Percentiles rank a stretch among this genome's conserved stretches.
Conservation (phyloP, 148 eudicot genomes). For the Mesembryanthemum crystallinum region DNA sequence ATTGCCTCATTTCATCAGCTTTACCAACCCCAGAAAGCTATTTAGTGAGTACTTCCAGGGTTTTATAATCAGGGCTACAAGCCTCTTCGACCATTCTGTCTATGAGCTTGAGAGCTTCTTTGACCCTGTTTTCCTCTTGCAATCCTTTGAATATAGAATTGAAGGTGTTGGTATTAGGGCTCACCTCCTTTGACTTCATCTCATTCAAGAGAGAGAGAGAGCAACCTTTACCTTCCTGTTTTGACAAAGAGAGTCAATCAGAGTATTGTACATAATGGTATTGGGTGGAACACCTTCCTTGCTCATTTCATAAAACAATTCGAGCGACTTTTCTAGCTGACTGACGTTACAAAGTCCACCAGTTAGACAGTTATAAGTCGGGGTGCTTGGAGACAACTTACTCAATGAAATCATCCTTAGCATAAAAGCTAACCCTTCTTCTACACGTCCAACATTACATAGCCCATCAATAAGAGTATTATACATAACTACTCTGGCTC, state of each 20-base stretch:
- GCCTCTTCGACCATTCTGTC: slow-evolving; percentile 63
- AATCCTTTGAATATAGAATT: slow-evolving; percentile 73
- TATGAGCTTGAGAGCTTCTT: slow-evolving; percentile 64
- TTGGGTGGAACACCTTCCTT: slow-evolving; percentile 56
- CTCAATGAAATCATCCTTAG: slow-evolving; percentile 52
- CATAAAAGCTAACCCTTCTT: slow-evolving; percentile 64
- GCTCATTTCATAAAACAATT: slow-evolving; percentile 61
- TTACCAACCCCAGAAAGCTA: slow-evolving; percentile 75
- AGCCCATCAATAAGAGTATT: slow-evolving; percentile 80
- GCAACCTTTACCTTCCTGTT: slow-evolving; percentile 43
- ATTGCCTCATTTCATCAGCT: slow-evolving; percentile 50
- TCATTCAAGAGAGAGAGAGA: slow-evolving; percentile 58
- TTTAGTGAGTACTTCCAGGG: slow-evolving; percentile 60
- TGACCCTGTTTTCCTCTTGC: slow-evolving; percentile 46
- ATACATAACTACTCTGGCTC: slow-evolving; percentile 65
- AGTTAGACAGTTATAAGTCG: slow-evolving; percentile 67
- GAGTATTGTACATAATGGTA: slow-evolving; percentile 65
- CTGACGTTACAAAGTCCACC: slow-evolving; percentile 69
- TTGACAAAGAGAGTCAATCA: slow-evolving; percentile 53
- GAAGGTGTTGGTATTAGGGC: slow-evolving; percentile 60
- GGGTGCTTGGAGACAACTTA: slow-evolving; percentile 43
- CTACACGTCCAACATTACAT: slow-evolving; percentile 68
- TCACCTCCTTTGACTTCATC: slow-evolving; percentile 62
- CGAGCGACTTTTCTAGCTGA: slow-evolving; percentile 48
- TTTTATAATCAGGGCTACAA: slow-evolving; percentile 37